Base-by-base conservation (phyloP, 2,329 filamentous ascomycete genomes). In the Fragosphaeria purpurea region DNA sequence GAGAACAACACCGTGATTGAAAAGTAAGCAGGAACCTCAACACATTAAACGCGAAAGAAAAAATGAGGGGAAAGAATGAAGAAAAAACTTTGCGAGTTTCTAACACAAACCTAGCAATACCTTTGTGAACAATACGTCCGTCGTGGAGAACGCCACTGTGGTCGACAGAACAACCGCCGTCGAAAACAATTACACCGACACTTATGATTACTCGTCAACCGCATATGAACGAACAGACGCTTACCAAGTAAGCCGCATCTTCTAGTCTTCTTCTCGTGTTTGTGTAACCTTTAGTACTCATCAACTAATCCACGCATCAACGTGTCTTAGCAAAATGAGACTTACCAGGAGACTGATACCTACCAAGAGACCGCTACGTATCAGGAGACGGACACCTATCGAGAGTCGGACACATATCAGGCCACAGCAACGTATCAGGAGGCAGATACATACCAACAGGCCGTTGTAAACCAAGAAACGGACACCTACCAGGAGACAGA, bases 401-500 rank as follows among this genome's bases (percentile, higher is more conserved):
- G 43, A 32, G 50, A 48, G n/a, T 43, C 50, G 5, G 50, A 46
- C 33, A 46, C 42, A 6, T 52, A 49, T 30, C 43, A 46, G 40
- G 30, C 32, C 33, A 41, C 46, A 3, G 30, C 46, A 13, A 11
- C 44, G 9, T 48, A 10, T 31, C 31, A 43, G 11, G 12, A 41
- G 2, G 22, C 22, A 22, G 39, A 50, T 43, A 13, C 47, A 6
- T 50, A 41, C 33, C 45, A 51, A 39, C 11, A 47, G 35, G 41
- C 52, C 2, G 39, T 46, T 13, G 44, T 33, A 7, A 50, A 45
- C 44, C 22, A 46, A 37, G 33, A 33, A 22, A 45, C 48, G 2
- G 48, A 53, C 33, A 44, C 48, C 13, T 50, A 31, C 41, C 39
- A 51, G 10, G 52, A 48, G 33, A 50, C 48, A 1, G 51, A 50